These are phyloP conservation scores for Chlorella variabilis DNA, from an alignment of 163 green algal genomes.

Conservation along the genomic window DNA sequence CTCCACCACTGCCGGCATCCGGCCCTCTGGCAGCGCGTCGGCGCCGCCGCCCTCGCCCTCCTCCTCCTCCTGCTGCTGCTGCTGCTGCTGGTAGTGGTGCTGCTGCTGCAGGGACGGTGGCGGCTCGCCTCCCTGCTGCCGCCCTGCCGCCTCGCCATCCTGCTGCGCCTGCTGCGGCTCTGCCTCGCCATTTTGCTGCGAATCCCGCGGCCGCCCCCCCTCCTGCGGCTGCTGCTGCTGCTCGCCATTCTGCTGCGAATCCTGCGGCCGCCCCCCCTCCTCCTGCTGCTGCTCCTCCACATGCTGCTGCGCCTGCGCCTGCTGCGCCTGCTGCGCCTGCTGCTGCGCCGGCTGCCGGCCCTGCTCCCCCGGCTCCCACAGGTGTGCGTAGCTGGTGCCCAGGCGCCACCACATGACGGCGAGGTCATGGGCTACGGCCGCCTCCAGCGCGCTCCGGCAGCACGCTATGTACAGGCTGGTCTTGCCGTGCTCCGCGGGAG, in stretches of 20 bases:
- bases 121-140: too few species aligned
- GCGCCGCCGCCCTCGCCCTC: neutral
- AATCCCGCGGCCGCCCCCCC: too few species aligned
- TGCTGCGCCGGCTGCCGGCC: neutral
- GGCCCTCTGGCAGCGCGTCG: neutral
- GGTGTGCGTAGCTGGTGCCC: neutral
- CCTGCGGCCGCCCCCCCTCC: neutral
- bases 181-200: neutral
- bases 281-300: neutral
- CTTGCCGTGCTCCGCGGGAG: neutral
- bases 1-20: neutral
- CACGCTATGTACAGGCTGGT: slow-evolving; percentile 17
- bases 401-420: slow-evolving; percentile 18
- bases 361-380: neutral
- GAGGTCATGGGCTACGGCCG: neutral
- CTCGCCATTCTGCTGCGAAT: neutral
- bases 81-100: too few species aligned
- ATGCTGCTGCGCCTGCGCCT: neutral
- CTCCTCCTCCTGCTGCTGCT: neutral
- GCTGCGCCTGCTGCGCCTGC: slow-evolving; percentile 3
- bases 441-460: neutral
- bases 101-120: too few species aligned
- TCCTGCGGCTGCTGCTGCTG: neutral
- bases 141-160: neutral
- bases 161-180: neutral